These are phyloP conservation scores for Eucalyptus decipiens DNA, from an alignment of 345 rosid species.

Conservation along the genomic window DNA sequence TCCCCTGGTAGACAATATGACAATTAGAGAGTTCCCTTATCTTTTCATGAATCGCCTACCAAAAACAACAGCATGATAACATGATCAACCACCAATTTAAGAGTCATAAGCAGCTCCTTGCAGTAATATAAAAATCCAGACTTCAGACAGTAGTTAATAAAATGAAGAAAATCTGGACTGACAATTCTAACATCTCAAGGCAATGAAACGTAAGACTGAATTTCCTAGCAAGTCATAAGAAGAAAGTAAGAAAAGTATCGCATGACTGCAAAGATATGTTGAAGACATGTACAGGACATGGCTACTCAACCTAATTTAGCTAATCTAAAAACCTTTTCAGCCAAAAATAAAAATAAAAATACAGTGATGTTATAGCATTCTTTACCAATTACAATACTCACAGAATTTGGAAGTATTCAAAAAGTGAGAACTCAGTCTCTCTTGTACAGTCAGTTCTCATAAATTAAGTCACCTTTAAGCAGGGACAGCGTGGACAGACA, in stretches of 20 bases:
- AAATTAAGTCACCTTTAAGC: background rate
- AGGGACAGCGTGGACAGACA: background rate
- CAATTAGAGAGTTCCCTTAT: conserved; percentile 91
- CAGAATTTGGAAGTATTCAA: background rate
- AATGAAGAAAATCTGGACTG: background rate
- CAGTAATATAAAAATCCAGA: background rate
- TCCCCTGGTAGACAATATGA: conserved; percentile 62
- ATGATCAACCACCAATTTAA: background rate
- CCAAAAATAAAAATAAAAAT: background rate
- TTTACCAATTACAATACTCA: background rate
- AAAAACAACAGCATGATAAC: background rate
- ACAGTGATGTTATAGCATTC: background rate
- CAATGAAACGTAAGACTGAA: background rate
- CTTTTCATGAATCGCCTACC: conserved; percentile 95
- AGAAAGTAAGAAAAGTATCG: background rate
- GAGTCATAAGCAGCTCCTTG: background rate
- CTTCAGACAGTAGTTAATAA: background rate
- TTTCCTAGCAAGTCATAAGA: background rate
- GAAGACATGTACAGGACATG: background rate
- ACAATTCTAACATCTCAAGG: background rate
- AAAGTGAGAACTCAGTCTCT: background rate
- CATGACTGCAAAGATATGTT: background rate
- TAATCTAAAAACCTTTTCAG: background rate
- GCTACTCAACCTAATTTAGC: background rate
- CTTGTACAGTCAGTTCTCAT: background rate